Conservation (phyloP, 495 filamentous ascomycete genomes). For the Lophiotrema nucula region DNA sequence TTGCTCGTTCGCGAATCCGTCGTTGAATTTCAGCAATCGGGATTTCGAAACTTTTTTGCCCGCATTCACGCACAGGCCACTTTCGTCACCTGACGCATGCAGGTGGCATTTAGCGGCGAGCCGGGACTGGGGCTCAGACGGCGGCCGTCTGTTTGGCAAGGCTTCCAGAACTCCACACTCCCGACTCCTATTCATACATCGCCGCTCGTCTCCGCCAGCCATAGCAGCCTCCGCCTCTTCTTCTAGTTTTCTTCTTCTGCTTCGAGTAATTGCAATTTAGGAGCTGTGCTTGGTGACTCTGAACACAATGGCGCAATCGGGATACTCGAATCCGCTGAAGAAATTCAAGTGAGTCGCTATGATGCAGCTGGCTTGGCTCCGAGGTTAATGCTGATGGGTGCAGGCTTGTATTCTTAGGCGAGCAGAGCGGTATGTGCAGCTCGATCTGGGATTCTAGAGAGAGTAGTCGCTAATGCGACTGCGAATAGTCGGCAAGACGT, state of each 20-base stretch:
- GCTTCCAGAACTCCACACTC: slow-evolving; percentile 5
- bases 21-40: background rate
- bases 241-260: slow-evolving; percentile 15
- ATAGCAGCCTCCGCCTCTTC: background rate
- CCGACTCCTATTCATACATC: slow-evolving; percentile 2
- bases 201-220: background rate
- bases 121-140: background rate
- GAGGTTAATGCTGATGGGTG: slow-evolving; percentile 25
- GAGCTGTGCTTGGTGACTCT: too few species aligned
- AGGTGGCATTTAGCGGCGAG: background rate
- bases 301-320: slow-evolving; percentile 56
- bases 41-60: background rate
- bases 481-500: slow-evolving; percentile 87
- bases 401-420: slow-evolving; percentile 93
- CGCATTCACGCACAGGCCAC: background rate
- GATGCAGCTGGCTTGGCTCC: background rate
- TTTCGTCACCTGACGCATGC: slow-evolving; percentile 10
- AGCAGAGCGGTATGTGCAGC: slow-evolving; percentile 90
- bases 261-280: slow-evolving; percentile 12
- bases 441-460: too few species aligned
- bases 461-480: slow-evolving; percentile 19
- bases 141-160: background rate
- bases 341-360: slow-evolving; percentile 83
- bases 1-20: too few species aligned
- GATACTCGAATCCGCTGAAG: slow-evolving; percentile 99